Evolutionary conservation across 164 flowering plant genomes (phyloP).

Genomic region (Liriodendron chinense): DNA sequence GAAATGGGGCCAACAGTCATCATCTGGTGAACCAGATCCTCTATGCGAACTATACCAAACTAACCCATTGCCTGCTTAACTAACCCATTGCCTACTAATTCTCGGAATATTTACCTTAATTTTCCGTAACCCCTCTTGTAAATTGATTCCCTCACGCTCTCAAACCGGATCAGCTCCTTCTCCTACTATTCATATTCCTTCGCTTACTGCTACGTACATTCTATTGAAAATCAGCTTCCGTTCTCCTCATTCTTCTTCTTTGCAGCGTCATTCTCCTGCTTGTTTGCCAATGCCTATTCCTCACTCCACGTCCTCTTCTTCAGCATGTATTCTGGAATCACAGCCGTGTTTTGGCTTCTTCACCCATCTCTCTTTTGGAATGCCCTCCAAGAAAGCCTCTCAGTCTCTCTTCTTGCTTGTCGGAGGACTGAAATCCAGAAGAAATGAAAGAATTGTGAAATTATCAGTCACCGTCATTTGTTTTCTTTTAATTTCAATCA

Average conservation of each 20-base stretch:
- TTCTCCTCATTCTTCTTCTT: slow-evolving; percentile 32
- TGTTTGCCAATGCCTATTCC: slow-evolving; percentile 36
- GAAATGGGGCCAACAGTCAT: slow-evolving; percentile 73
- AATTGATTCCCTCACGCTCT: slow-evolving; percentile 55
- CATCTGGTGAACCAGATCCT: slow-evolving; percentile 68
- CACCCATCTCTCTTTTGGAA: slow-evolving; percentile 34
- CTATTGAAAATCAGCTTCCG: slow-evolving; percentile 33
- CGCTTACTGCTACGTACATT: slow-evolving; percentile 28
- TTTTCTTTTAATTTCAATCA: too few species aligned
- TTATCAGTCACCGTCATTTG: too few species aligned
- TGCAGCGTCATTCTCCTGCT: slow-evolving; percentile 16
- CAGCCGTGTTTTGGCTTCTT: slow-evolving; percentile 18
- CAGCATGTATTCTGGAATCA: slow-evolving; percentile 34
- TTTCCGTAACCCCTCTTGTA: slow-evolving; percentile 78
- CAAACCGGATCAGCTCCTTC: slow-evolving; percentile 34
- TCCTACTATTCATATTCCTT: slow-evolving; percentile 30
- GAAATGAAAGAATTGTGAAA: too few species aligned
- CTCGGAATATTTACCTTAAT: slow-evolving; percentile 54
- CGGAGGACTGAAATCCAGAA: too few species aligned
- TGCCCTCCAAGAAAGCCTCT: too few species aligned
- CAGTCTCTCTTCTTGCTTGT: too few species aligned
- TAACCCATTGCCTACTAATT: slow-evolving; percentile 52
- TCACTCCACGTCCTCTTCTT: slow-evolving; percentile 40
- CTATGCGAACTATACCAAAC: slow-evolving; percentile 48
- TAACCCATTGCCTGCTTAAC: slow-evolving; percentile 65